phyloP scores from a whole-genome alignment of 345 rosid genomes.

The Melaleuca quinquenervia region DNA sequence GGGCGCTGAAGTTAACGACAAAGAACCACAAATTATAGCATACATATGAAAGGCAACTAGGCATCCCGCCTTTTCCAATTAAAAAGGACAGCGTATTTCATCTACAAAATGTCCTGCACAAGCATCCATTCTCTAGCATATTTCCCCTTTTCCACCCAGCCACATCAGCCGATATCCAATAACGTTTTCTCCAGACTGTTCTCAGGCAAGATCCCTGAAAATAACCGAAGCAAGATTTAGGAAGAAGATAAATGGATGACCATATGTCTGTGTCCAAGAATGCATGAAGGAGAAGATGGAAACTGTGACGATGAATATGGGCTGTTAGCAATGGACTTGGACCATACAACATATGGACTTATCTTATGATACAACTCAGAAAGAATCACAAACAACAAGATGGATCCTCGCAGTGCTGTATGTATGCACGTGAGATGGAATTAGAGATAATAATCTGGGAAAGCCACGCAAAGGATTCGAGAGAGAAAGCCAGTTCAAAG shows the following conservation, averaged over 20 bases:
- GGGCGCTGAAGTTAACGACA: not conserved
- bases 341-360: not conserved
- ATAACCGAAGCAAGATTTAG: not conserved
- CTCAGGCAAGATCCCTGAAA: not conserved
- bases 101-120: not conserved
- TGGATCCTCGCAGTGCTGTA: not conserved
- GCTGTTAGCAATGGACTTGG: not conserved
- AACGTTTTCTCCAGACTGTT: not conserved
- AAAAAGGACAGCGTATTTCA: not conserved
- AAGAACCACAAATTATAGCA: not conserved
- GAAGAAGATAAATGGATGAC: not conserved
- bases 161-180: not conserved
- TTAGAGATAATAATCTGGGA: not conserved
- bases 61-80: not conserved
- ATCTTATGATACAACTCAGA: not conserved
- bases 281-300: not conserved
- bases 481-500: not conserved
- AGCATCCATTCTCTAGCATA: not conserved
- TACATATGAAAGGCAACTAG: not conserved
- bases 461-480: not conserved
- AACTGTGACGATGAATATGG: not conserved
- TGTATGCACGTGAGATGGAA: not conserved
- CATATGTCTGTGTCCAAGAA: not conserved
- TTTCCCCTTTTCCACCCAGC: not conserved
- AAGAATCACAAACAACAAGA: not conserved